phyloP scores from a whole-genome alignment of 2,329 filamentous ascomycete species.

The Chrysoporthe cubensis region DNA sequence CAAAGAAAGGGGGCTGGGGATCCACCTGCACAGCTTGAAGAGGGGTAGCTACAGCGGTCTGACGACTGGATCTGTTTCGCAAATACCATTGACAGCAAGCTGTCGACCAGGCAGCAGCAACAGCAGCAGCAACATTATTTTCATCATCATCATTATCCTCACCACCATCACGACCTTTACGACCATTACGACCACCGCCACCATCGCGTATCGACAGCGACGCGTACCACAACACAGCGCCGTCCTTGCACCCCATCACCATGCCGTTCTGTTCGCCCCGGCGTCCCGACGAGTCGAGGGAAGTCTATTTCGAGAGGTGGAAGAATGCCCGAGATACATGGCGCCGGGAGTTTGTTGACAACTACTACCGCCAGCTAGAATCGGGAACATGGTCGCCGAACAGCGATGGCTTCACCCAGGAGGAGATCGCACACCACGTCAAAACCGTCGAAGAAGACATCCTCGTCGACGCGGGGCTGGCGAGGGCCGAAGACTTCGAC shows the following conservation, averaged over 20 bases:
- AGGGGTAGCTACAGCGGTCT: too few relatives aligned
- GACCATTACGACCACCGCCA: neutral
- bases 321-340: conserved; percentile 5
- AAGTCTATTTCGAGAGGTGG: conserved; percentile 2
- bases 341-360: conserved; percentile 12
- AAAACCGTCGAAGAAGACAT: neutral
- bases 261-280: neutral
- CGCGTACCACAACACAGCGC: neutral
- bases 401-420: neutral
- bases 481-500: conserved; percentile 2
- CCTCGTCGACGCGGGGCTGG: neutral
- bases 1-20: too few relatives aligned
- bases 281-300: neutral
- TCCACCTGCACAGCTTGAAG: too few relatives aligned
- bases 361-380: neutral
- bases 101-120: too few relatives aligned
- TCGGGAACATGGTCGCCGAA: neutral
- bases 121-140: too few relatives aligned
- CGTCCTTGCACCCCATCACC: conserved; percentile 3
- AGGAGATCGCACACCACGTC: neutral
- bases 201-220: conserved; percentile 1
- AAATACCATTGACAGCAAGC: too few relatives aligned
- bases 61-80: too few relatives aligned
- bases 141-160: too few relatives aligned
- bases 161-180: too few relatives aligned